Evolutionary conservation across 2,329 filamentous ascomycete species (phyloP).

Genomic region (Juglanconis sp.): DNA sequence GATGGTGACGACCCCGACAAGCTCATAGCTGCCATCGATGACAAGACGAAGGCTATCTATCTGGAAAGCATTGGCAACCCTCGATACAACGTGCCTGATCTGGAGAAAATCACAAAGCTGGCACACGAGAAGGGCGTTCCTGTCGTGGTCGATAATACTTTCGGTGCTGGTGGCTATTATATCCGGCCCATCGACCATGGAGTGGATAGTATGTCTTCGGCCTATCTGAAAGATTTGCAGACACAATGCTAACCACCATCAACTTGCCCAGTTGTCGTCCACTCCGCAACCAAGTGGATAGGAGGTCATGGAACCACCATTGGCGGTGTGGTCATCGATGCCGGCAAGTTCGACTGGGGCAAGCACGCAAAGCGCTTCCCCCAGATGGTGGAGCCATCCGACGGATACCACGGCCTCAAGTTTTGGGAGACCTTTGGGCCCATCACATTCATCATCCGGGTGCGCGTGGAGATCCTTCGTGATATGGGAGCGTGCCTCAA

Average conservation of each 20-base stretch:
- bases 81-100: constrained; percentile 86
- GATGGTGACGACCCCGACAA: constrained; percentile 75
- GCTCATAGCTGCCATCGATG: constrained; percentile 79
- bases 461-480: constrained; percentile 84
- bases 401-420: constrained; percentile 88
- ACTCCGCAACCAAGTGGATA: constrained; percentile 97
- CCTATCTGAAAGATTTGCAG: neutral
- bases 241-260: neutral
- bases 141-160: constrained; percentile 84
- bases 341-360: constrained; percentile 92
- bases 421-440: constrained; percentile 91
- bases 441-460: constrained; percentile 77
- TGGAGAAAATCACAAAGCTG: constrained; percentile 79
- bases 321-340: constrained; percentile 80
- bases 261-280: constrained; percentile 61
- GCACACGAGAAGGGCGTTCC: constrained; percentile 69
- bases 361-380: constrained; percentile 81
- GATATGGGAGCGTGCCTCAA: constrained; percentile 81
- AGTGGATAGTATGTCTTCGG: constrained; percentile 58
- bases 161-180: constrained; percentile 89
- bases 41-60: constrained; percentile 89
- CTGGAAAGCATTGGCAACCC: constrained; percentile 93
- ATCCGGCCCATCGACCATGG: constrained; percentile 83
- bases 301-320: constrained; percentile 93
- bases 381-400: constrained; percentile 83